A percentile compares a stretch with the other conserved stretches of the same genome.
Evolutionary conservation across 2,329 filamentous ascomycete genomes (phyloP).

Genomic region (Fusarium begoniae): DNA sequence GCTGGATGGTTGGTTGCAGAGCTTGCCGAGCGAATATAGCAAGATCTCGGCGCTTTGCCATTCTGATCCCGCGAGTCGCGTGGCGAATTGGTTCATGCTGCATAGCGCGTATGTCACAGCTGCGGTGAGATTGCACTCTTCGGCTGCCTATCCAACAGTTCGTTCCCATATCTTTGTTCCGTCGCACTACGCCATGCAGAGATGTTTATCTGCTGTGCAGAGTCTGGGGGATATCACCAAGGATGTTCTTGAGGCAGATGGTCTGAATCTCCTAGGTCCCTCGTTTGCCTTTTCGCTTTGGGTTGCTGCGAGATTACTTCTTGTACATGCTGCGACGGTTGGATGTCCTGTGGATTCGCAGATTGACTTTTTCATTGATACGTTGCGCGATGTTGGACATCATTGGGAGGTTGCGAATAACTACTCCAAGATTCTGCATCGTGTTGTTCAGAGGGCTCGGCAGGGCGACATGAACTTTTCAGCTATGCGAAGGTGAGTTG

Average conservation of each 20-base stretch:
- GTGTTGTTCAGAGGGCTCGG: slow-evolving; percentile 50
- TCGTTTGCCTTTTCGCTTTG: slow-evolving; percentile 57
- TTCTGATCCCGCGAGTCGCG: slow-evolving; percentile 55
- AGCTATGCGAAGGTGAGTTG: slow-evolving; percentile 53
- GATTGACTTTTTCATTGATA: slow-evolving; percentile 56
- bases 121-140: slow-evolving; percentile 55
- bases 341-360: slow-evolving; percentile 50
- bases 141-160: slow-evolving; percentile 53
- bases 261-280: slow-evolving; percentile 53
- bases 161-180: slow-evolving; percentile 54
- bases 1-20: slow-evolving; percentile 54
- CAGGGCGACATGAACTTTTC: slow-evolving; percentile 50
- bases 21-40: slow-evolving; percentile 55
- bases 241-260: slow-evolving; percentile 55
- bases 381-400: slow-evolving; percentile 52
- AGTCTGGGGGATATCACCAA: slow-evolving; percentile 55
- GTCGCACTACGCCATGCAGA: slow-evolving; percentile 56
- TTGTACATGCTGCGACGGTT: slow-evolving; percentile 53
- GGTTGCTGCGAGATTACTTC: slow-evolving; percentile 52
- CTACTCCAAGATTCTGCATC: slow-evolving; percentile 53
- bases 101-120: slow-evolving; percentile 57
- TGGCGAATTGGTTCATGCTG: slow-evolving; percentile 59
- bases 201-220: slow-evolving; percentile 55
- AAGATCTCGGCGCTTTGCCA: slow-evolving; percentile 57
- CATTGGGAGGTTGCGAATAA: slow-evolving; percentile 56